Percentiles rank a stretch among this genome's conserved stretches.
These are phyloP conservation scores for Podospora didyma DNA, from an alignment of 495 filamentous ascomycete species.

Conservation along the genomic window DNA sequence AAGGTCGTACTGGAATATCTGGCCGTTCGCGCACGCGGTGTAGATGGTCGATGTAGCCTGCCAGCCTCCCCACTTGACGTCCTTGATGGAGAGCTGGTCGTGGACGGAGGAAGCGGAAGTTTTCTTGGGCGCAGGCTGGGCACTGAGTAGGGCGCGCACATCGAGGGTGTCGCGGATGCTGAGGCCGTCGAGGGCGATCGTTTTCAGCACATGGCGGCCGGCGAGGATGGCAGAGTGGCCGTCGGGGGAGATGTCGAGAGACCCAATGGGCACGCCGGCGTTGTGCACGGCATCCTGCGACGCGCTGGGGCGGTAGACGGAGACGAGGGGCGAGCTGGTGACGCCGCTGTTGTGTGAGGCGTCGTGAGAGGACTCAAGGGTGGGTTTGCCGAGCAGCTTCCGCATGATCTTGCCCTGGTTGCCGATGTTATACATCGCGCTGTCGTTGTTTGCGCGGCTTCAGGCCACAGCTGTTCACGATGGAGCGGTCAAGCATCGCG, in stretches of 20 bases:
- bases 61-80: constrained; percentile 75
- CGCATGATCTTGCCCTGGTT: constrained; percentile 50
- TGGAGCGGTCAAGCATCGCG: not conserved
- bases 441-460: not conserved
- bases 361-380: constrained; percentile 34
- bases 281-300: constrained; percentile 71
- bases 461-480: not conserved
- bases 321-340: constrained; percentile 35
- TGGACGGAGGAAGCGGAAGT: constrained; percentile 45
- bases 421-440: constrained; percentile 29
- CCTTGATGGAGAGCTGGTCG: constrained; percentile 75
- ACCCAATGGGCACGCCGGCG: constrained; percentile 67
- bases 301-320: constrained; percentile 54
- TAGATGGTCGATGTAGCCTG: constrained; percentile 56
- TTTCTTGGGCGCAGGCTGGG: constrained; percentile 61
- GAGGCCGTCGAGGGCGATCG: constrained; percentile 65
- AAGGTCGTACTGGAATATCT: constrained; percentile 83
- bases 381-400: constrained; percentile 46
- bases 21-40: constrained; percentile 81
- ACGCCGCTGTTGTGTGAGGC: constrained; percentile 22
- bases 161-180: constrained; percentile 73
- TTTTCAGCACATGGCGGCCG: constrained; percentile 81
- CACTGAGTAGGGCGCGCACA: constrained; percentile 68
- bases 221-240: constrained; percentile 74
- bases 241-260: constrained; percentile 74